Base-by-base conservation (phyloP, 345 rosid genomes). In the Salix dunnii region DNA sequence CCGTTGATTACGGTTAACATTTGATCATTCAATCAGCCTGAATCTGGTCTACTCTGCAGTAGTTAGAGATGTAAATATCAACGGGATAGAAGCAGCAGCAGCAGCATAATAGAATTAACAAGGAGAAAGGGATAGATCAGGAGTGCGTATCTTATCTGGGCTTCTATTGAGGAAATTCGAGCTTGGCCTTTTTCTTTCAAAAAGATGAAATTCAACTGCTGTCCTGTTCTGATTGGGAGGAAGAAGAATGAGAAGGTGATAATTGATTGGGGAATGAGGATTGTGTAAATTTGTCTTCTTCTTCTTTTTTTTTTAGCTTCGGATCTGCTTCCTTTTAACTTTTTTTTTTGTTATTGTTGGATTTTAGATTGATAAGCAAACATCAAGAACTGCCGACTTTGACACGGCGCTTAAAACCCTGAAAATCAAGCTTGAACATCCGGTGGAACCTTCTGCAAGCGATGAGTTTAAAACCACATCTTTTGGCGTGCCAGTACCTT, bases 1-100 rank as follows among this genome's bases (percentile, higher is more conserved):
- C 97, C 3, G 76, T 91, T 71, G 98, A 91, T 83, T 88, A 92
- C 80, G 98, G 92, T 83, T 92, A 87, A 92, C 75, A 42, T 74
- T 72, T 65, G 42, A 81, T 53, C 2, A n/a, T 71, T 73, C 38
- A 17, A 23, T 10, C 30, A 49, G 77, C 67, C 53, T 60, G 28
- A 35, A 79, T 79, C 49, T 71, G 43, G 13, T 3, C 68, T 68
- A 1, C n/a, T 75, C 69, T 71, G 80, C 53, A 40, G 28, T 35
- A 28, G 43, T 73, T 43, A 61, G 87, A 83, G 88, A 84, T 88
- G 88, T 83, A 75, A 84, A 72, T 49, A 33, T 58, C 46, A 25
- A 23, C 33, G 46, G 28, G 25, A 40, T 49, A 70, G 53, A 51
- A 74, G 63, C 38, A 33, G 58, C 49, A 33, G 58, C 49, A 43